These are phyloP conservation scores for Powellomyces hirtus DNA, from an alignment of 192 early-diverging fungal genomes.

Conservation along the genomic window DNA sequence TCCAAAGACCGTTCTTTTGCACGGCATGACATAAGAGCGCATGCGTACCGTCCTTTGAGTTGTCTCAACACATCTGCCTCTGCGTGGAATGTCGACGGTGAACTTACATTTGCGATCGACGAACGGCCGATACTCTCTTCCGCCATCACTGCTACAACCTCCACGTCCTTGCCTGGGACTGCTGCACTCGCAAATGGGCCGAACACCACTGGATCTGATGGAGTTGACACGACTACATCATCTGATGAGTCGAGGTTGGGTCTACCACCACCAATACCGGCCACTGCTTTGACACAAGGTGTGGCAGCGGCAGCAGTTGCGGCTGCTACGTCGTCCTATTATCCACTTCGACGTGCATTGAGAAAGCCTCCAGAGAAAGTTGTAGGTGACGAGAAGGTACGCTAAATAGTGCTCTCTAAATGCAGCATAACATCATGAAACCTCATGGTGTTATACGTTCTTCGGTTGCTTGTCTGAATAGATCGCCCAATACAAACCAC, in stretches of 20 bases:
- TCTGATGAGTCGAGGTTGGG: neutral
- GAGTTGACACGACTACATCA: too few species aligned
- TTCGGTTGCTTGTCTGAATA: neutral
- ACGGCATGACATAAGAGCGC: constrained; percentile 48
- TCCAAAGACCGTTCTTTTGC: constrained; percentile 77
- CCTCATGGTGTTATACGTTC: too few species aligned
- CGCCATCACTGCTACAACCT: too few species aligned
- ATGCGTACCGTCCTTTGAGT: constrained; percentile 45
- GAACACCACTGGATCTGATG: too few species aligned
- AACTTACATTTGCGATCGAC: constrained; percentile 61
- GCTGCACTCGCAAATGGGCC: too few species aligned
- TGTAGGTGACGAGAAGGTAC: constrained; percentile 9
- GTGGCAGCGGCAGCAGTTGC: neutral
- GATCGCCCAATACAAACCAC: constrained; percentile 17
- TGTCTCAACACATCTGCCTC: constrained; percentile 52
- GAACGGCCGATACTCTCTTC: constrained; percentile 24
- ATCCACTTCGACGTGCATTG: constrained; percentile 12
- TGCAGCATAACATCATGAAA: too few species aligned
- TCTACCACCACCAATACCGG: neutral
- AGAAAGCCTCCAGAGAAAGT: constrained; percentile 22
- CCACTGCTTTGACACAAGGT: neutral
- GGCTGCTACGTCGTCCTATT: constrained; percentile 3
- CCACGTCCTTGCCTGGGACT: too few species aligned
- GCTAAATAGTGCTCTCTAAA: too few species aligned
- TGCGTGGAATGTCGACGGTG: constrained; percentile 65